Conservation (phyloP, 2,329 filamentous ascomycete genomes). For the Trichoderma afroharzianum region DNA sequence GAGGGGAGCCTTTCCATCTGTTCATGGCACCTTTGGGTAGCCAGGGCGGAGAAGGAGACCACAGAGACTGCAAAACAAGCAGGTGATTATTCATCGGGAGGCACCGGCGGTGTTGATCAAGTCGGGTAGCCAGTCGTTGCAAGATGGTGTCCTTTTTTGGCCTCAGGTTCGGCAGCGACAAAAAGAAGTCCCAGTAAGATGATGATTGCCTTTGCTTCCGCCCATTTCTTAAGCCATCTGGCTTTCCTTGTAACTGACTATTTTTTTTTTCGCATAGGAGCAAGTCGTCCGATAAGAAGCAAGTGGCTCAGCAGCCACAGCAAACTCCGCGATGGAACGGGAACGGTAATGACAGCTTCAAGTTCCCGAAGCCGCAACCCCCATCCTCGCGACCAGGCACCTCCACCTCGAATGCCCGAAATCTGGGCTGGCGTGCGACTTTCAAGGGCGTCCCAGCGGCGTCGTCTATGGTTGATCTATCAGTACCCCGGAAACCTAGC, state of each 20-base stretch:
- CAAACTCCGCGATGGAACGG: conserved; percentile 27
- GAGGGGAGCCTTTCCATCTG: background rate
- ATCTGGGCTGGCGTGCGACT: conserved; percentile 31
- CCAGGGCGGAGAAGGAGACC: conserved; percentile 3
- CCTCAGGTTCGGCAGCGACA: conserved; percentile 52
- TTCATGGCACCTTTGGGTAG: conserved; percentile 12
- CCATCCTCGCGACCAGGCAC: conserved; percentile 39
- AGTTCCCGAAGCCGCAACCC: conserved; percentile 35
- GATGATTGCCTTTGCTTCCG: background rate
- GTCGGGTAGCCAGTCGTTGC: background rate
- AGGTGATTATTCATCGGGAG: background rate
- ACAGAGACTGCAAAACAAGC: background rate
- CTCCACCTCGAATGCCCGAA: conserved; percentile 28
- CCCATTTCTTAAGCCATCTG: background rate
- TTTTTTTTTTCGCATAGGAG: conserved; percentile 6
- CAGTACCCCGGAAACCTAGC: conserved; percentile 28
- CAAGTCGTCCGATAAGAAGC: conserved; percentile 24
- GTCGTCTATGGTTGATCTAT: conserved; percentile 46
- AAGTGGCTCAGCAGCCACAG: conserved; percentile 17
- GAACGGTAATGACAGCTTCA: conserved; percentile 32
- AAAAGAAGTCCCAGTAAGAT: conserved; percentile 52
- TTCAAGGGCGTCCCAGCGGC: conserved; percentile 37
- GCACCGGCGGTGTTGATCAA: background rate
- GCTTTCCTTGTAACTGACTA: background rate
- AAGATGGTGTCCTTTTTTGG: conserved; percentile 59